A percentile compares a stretch with the other conserved stretches of the same genome.
Evolutionary conservation across 805 yeast species (phyloP).

Genomic region (Suhomyces faveliae): DNA sequence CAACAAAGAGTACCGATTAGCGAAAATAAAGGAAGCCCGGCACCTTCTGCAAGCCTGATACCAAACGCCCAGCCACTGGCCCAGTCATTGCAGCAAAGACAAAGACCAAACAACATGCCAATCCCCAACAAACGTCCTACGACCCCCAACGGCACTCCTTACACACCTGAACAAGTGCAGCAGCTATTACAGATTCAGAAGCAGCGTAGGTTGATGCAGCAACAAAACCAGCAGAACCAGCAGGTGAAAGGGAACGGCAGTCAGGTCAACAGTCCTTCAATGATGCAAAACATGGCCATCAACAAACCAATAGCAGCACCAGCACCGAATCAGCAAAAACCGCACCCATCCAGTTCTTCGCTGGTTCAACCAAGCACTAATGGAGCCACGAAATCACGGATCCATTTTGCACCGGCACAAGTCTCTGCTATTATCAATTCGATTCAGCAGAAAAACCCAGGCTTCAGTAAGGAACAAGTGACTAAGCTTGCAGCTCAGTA

Average conservation of each 20-base stretch:
- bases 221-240: conserved; percentile 32
- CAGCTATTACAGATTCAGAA: conserved; percentile 53
- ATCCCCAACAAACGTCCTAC: conserved; percentile 35
- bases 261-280: conserved; percentile 2
- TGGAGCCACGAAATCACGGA: conserved; percentile 24
- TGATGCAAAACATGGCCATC: conserved; percentile 3
- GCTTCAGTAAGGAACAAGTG: conserved; percentile 60
- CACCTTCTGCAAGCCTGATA: conserved; percentile 3
- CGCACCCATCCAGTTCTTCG: conserved; percentile 2
- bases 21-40: neutral
- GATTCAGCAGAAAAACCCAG: conserved; percentile 66
- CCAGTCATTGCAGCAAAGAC: neutral
- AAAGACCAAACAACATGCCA: conserved; percentile 3
- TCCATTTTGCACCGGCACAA: conserved; percentile 57
- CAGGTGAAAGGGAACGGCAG: conserved; percentile 9
- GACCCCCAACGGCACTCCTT: conserved; percentile 55
- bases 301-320: conserved; percentile 1
- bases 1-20: conserved; percentile 5
- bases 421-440: conserved; percentile 64
- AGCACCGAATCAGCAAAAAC: neutral
- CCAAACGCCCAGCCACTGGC: neutral
- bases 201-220: conserved; percentile 48
- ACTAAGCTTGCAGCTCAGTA: conserved; percentile 65
- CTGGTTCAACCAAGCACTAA: neutral
- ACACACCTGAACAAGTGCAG: conserved; percentile 61